Evolutionary conservation across 768 basidiomycete genomes (phyloP).

Genomic region (Podaxis sp.): DNA sequence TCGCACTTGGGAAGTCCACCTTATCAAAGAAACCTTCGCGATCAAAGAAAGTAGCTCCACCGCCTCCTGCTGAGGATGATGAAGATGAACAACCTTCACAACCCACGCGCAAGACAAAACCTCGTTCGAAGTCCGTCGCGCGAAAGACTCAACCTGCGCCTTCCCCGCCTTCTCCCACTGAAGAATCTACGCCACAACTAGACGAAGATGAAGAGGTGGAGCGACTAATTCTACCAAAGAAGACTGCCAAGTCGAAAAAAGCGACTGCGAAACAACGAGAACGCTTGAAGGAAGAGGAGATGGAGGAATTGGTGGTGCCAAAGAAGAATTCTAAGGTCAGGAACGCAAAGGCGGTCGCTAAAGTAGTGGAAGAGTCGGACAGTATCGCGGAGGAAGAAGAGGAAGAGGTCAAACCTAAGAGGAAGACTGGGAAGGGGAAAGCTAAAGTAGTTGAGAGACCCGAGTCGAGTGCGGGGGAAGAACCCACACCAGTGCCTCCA

Average conservation of each 20-base stretch:
- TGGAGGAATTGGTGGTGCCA: conserved; percentile 7
- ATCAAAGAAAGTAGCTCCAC: conserved; percentile 5
- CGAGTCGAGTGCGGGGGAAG: conserved; percentile 17
- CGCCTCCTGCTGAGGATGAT: conserved; percentile 10
- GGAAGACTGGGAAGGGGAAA: background rate
- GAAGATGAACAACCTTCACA: conserved; percentile 7
- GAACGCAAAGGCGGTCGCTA: conserved; percentile 18
- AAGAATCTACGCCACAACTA: conserved; percentile 14
- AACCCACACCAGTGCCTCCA: background rate
- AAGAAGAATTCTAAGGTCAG: conserved; percentile 15
- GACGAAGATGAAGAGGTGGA: conserved; percentile 17
- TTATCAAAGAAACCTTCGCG: conserved; percentile 13
- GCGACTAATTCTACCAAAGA: background rate
- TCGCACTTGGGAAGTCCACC: background rate
- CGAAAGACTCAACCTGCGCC: conserved; percentile 7
- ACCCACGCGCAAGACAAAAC: conserved; percentile 14
- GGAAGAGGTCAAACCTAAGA: conserved; percentile 9
- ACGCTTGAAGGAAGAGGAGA: conserved; percentile 8
- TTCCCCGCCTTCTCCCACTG: background rate
- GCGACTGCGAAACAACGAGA: conserved; percentile 1
- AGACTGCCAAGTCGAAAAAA: conserved; percentile 18
- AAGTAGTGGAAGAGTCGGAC: background rate
- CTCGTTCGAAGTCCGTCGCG: conserved; percentile 13
- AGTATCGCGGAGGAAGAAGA: conserved; percentile 9
- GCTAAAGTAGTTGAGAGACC: conserved; percentile 32